Conservation (phyloP, 495 filamentous ascomycete species). For the Thermochaetoides thermophila region DNA sequence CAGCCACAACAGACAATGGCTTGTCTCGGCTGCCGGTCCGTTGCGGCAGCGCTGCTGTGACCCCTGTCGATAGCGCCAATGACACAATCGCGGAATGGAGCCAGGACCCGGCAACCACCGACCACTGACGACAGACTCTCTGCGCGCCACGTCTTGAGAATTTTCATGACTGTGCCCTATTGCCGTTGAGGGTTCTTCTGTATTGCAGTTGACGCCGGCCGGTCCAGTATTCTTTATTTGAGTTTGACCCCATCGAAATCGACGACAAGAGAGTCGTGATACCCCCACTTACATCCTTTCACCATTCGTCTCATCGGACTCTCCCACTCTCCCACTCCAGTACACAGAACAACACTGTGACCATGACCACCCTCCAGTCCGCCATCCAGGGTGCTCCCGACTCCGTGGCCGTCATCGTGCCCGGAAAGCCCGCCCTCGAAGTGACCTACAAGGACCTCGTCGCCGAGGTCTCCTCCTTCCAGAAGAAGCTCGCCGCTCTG, state of each 20-base stretch:
- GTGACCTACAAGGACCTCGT: constrained; percentile 50
- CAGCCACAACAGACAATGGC: too few species aligned
- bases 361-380: constrained; percentile 23
- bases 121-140: neutral
- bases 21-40: too few species aligned
- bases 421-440: constrained; percentile 41
- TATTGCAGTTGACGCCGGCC: neutral
- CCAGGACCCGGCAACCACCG: constrained; percentile 1
- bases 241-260: neutral
- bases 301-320: constrained; percentile 2
- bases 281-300: neutral
- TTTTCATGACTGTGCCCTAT: neutral
- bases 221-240: neutral
- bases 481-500: constrained; percentile 53
- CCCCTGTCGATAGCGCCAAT: too few species aligned
- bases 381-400: constrained; percentile 26
- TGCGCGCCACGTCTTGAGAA: neutral
- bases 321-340: neutral
- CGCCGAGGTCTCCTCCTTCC: constrained; percentile 47
- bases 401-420: constrained; percentile 50
- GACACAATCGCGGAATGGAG: constrained; percentile 8
- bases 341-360: constrained; percentile 10
- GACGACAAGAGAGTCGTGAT: constrained; percentile 1
- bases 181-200: neutral
- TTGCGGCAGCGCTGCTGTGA: too few species aligned